Conservation (phyloP, 495 filamentous ascomycete species). For the Parathielavia hyrcaniae region DNA sequence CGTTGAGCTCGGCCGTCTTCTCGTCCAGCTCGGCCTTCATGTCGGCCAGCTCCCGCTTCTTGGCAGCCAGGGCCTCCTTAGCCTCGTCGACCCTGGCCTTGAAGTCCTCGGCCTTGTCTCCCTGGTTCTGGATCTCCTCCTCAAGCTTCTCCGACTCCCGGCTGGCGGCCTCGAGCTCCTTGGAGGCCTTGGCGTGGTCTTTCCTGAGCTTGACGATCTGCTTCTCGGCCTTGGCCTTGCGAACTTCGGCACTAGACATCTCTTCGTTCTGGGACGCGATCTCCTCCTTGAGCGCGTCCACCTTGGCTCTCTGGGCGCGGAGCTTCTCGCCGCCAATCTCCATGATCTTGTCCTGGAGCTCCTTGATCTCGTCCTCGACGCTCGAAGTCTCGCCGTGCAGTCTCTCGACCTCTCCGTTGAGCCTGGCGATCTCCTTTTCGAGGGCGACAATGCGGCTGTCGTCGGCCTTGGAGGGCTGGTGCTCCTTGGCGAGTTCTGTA, state of each 20-base stretch:
- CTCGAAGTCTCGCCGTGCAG: conserved; percentile 73
- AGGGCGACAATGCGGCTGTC: conserved; percentile 61
- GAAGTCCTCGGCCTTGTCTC: conserved; percentile 63
- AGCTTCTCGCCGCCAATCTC: conserved; percentile 91
- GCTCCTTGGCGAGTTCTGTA: conserved; percentile 71
- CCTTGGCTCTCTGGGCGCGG: conserved; percentile 81
- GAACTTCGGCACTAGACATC: conserved; percentile 76
- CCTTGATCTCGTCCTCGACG: conserved; percentile 86
- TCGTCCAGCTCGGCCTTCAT: conserved; percentile 82
- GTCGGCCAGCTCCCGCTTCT: conserved; percentile 70
- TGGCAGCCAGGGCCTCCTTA: conserved; percentile 68
- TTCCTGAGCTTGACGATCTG: conserved; percentile 81
- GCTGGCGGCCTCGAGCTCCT: conserved; percentile 64
- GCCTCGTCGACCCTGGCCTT: conserved; percentile 76
- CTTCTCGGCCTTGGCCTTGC: conserved; percentile 86
- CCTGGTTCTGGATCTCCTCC: conserved; percentile 69
- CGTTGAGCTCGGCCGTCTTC: conserved; percentile 80
- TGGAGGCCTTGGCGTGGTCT: conserved; percentile 62
- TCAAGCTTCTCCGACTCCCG: conserved; percentile 69
- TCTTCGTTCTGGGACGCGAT: conserved; percentile 73
- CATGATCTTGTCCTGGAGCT: conserved; percentile 94
- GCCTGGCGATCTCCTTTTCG: conserved; percentile 65
- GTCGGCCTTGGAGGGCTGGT: conserved; percentile 72
- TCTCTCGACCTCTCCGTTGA: conserved; percentile 73
- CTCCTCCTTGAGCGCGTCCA: conserved; percentile 87